These are phyloP conservation scores for Porogramme epimiltina DNA, from an alignment of 1,284 basidiomycete genomes.

Conservation along the genomic window DNA sequence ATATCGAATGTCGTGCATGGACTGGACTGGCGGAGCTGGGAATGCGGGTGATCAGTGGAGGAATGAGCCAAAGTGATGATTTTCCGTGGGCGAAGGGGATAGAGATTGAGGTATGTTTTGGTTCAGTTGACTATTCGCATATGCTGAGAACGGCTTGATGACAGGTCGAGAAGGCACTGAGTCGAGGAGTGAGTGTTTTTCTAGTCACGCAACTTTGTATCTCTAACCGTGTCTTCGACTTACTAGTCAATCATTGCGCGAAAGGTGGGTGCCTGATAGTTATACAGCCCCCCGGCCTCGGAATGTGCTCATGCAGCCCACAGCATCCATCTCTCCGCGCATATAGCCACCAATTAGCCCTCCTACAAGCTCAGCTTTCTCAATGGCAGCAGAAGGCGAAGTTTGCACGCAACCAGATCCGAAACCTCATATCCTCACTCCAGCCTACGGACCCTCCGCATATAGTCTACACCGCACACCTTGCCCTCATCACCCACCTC, in stretches of 20 bases:
- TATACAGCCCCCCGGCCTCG: neutral
- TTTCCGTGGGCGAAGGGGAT: conserved; percentile 48
- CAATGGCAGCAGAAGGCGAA: conserved; percentile 56
- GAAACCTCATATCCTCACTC: conserved; percentile 54
- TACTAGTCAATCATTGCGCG: conserved; percentile 60
- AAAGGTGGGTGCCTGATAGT: conserved; percentile 43
- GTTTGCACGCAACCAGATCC: conserved; percentile 55
- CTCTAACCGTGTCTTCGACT: neutral
- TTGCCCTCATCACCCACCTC: conserved; percentile 51
- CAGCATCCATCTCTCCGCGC: conserved; percentile 63
- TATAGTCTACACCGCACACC: conserved; percentile 52
- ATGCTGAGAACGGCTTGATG: neutral
- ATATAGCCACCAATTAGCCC: conserved; percentile 57
- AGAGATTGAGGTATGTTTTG: conserved; percentile 48
- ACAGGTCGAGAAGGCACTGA: conserved; percentile 52
- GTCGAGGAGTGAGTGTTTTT: conserved; percentile 46
- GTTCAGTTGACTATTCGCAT: neutral
- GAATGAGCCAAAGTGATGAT: conserved; percentile 41
- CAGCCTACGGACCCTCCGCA: conserved; percentile 50
- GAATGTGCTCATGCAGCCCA: neutral
- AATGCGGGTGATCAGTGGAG: conserved; percentile 50
- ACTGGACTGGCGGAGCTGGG: conserved; percentile 67
- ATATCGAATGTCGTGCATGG: conserved; percentile 70
- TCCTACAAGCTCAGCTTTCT: conserved; percentile 61
- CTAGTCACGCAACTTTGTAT: neutral